Conservation (phyloP, 2,329 filamentous ascomycete species). For the Aaosphaeria pasadenensis region DNA sequence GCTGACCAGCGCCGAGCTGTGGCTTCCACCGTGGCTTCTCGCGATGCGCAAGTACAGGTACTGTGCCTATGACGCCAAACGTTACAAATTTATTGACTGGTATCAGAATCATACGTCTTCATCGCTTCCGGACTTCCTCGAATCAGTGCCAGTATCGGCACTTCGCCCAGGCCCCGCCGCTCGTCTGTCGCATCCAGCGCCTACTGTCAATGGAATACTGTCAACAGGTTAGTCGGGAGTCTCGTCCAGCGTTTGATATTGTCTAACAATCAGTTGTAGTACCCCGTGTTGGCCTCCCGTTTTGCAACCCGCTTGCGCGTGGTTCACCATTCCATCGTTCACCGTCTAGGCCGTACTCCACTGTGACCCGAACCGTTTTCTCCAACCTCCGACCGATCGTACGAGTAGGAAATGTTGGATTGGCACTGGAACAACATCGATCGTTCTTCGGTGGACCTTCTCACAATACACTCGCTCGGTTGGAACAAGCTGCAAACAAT, state of each 20-base stretch:
- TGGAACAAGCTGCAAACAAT: constrained; percentile 90
- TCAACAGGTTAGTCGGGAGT: constrained; percentile 17
- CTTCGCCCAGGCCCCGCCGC: constrained; percentile 12
- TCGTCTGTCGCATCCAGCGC: constrained; percentile 7
- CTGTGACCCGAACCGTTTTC: constrained; percentile 33
- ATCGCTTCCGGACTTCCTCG: constrained; percentile 19
- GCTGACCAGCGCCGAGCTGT: constrained; percentile 18
- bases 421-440: constrained; percentile 43
- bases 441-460: constrained; percentile 46
- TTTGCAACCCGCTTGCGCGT: constrained; percentile 33
- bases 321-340: constrained; percentile 20
- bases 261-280: constrained; percentile 11
- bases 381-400: constrained; percentile 27
- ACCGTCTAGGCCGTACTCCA: constrained; percentile 38
- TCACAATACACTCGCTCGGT: constrained; percentile 69
- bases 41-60: no score
- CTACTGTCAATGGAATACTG: constrained; percentile 12
- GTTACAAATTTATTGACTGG: background rate
- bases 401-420: constrained; percentile 30
- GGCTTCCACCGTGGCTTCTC: background rate
- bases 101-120: background rate
- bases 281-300: constrained; percentile 28
- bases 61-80: background rate
- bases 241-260: background rate
- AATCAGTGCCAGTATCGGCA: constrained; percentile 17